Conservation (phyloP, 306 rosid species). For the Carpinus fangiana region DNA sequence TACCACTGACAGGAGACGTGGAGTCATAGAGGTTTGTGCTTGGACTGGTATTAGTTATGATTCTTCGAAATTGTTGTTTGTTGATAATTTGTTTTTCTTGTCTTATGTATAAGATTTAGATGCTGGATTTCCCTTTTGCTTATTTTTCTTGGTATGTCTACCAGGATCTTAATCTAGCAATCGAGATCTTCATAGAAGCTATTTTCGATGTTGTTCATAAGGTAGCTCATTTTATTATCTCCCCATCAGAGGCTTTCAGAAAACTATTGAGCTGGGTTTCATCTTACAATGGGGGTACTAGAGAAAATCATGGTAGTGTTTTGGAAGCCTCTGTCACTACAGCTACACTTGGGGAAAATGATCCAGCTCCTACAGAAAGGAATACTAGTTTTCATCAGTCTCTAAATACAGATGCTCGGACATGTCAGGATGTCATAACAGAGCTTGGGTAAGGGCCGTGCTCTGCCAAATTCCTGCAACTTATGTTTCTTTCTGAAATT, state of each 20-base stretch:
- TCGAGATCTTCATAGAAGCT: slow-evolving; percentile 78
- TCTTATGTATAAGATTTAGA: neutral
- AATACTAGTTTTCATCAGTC: slow-evolving; percentile 50
- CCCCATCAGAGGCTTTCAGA: slow-evolving; percentile 63
- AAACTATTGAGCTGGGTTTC: slow-evolving; percentile 40
- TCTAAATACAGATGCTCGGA: slow-evolving; percentile 85
- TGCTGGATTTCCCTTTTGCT: slow-evolving; percentile 9
- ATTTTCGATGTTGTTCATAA: slow-evolving; percentile 70
- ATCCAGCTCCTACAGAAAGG: slow-evolving; percentile 46
- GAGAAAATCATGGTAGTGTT: slow-evolving; percentile 26
- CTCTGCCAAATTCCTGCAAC: slow-evolving; percentile 19
- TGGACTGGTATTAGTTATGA: slow-evolving; percentile 1
- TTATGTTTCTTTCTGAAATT: slow-evolving; percentile 1
- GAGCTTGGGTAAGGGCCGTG: slow-evolving; percentile 73
- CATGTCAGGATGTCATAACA: slow-evolving; percentile 94
- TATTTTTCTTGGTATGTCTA: slow-evolving; percentile 3
- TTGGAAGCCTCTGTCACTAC: slow-evolving; percentile 38
- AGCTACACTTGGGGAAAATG: slow-evolving; percentile 56
- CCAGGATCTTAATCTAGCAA: slow-evolving; percentile 90
- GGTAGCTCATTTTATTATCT: slow-evolving; percentile 72
- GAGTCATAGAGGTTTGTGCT: slow-evolving; percentile 77
- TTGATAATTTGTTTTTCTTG: neutral
- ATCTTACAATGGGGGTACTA: slow-evolving; percentile 27
- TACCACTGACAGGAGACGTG: slow-evolving; percentile 87
- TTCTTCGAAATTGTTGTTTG: slow-evolving; percentile 10